Conservation (phyloP, 2,329 filamentous ascomycete genomes). For the Intubia oerlemansii region DNA sequence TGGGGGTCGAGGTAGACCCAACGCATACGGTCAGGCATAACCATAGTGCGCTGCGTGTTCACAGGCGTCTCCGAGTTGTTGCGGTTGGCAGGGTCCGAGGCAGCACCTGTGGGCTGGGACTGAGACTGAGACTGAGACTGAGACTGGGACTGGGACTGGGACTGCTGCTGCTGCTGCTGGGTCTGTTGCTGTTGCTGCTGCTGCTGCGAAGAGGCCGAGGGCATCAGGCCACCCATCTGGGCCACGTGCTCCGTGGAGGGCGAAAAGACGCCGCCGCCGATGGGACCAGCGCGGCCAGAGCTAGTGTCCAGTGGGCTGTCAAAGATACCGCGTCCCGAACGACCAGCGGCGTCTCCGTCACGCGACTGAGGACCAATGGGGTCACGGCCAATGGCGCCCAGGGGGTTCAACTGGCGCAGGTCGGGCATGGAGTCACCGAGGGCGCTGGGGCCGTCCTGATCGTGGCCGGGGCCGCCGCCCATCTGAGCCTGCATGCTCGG, state of each 20-base stretch:
- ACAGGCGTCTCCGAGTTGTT: no score
- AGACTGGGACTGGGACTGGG: no score
- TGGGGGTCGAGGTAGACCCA: slow-evolving; percentile 97
- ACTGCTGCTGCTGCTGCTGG: no score
- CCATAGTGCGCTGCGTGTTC: slow-evolving; percentile 64
- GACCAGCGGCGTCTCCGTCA: slow-evolving; percentile 37
- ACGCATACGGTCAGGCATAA: slow-evolving; percentile 96
- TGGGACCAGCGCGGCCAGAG: no score
- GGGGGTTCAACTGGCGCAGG: slow-evolving; percentile 36
- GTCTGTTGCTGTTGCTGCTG: no score
- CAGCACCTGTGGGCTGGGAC: no score
- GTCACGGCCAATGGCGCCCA: slow-evolving; percentile 45
- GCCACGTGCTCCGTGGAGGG: no score
- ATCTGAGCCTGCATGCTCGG: slow-evolving; percentile 80
- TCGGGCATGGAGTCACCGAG: slow-evolving; percentile 36
- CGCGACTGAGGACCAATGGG: slow-evolving; percentile 30
- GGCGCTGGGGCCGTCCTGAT: slow-evolving; percentile 39
- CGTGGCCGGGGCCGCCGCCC: slow-evolving; percentile 24
- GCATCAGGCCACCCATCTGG: slow-evolving; percentile 20
- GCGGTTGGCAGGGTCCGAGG: no score
- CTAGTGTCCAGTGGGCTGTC: slow-evolving; percentile 7
- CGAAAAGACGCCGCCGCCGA: slow-evolving; percentile 17
- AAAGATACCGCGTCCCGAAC: slow-evolving; percentile 16
- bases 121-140: no score
- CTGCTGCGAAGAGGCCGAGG: no score